Evolutionary conservation across 2,329 filamentous ascomycete species (phyloP), one percentile per base, ranked within the genome.

Genomic region (Nakataea oryzae): DNA sequence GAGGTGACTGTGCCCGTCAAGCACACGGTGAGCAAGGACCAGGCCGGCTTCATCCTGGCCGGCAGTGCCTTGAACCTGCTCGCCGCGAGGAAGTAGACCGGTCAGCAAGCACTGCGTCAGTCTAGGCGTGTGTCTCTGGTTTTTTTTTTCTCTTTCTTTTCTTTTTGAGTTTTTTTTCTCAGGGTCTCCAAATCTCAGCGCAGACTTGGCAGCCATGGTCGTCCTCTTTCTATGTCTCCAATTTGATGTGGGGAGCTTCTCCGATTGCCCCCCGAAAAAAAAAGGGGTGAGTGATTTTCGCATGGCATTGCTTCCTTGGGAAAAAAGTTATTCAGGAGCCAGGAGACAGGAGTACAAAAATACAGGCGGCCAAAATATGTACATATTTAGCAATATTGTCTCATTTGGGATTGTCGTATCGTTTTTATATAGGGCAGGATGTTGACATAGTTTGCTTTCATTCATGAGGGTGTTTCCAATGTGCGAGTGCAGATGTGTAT

Each of bases 21-120:
- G 76, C 93, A 97, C 73, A 91, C 90, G 14, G 81, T 99, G 65
- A 96, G 86, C 72, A 84, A 88, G 77, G 95, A 97, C 73, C 95
- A 99, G 80, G 90, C 90, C 64, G 86, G 83, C 0, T 99, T 97
- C 72, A 91, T 99, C 66, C 79, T 99, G 60, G 95, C 95, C 0
- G 95, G 95, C 3, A 96, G 91, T 74, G 95, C 95, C 55, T 75
- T 99, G 76, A 99, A 99, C 76, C 72, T 97, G 74, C 76, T 99
- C 69, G 89, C 92, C 57, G 88, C 88, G 81, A 64, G 67, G 61
- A 61, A 34, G 24, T 61, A 56, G 30, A 34, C n/a, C 14, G n/a
- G 34, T 21, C 30, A 21, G 13, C 26, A 17, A 26, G 41, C 41
- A 21, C 41, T 17, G 41, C 41, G 41, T 50, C n/a, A 9, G n/a